phyloP scores from a whole-genome alignment of 306 rosid genomes.

The Boehmeria nivea region DNA sequence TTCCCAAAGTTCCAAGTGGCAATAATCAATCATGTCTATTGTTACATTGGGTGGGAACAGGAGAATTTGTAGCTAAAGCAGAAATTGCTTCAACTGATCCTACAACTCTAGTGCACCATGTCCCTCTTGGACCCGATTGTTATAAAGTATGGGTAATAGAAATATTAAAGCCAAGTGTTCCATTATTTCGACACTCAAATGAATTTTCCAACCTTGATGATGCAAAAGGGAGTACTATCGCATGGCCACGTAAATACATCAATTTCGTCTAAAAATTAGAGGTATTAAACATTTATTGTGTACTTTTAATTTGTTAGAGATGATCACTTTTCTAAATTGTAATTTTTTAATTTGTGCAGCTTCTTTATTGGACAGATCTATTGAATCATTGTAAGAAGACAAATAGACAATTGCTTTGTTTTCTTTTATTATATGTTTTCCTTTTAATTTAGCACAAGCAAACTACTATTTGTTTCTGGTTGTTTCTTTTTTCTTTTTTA shows the following conservation, averaged over 20 bases:
- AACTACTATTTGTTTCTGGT: too few relatives aligned
- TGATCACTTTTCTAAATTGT: too few relatives aligned
- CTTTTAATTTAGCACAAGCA: too few relatives aligned
- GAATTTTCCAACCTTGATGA: neutral
- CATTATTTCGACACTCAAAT: neutral
- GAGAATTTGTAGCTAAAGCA: neutral
- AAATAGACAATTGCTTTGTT: too few relatives aligned
- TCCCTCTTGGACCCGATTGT: neutral
- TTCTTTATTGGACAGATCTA: too few relatives aligned
- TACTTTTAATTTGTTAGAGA: too few relatives aligned
- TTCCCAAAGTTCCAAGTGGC: neutral
- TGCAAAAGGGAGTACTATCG: neutral
- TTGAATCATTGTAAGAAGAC: too few relatives aligned
- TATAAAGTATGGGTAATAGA: neutral
- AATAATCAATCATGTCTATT: neutral
- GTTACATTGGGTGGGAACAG: conserved; percentile 1
- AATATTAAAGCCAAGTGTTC: neutral
- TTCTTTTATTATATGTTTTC: too few relatives aligned
- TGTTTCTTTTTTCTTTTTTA: too few relatives aligned
- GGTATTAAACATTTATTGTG: too few relatives aligned
- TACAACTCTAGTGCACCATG: neutral
- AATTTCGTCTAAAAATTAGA: too few relatives aligned
- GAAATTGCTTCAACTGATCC: conserved; percentile 2
- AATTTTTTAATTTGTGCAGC: too few relatives aligned
- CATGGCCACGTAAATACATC: neutral